Evolutionary conservation across 768 basidiomycete species (phyloP), one percentile per base, ranked within the genome.

Genomic region (Dioszegia aurantiaca): DNA sequence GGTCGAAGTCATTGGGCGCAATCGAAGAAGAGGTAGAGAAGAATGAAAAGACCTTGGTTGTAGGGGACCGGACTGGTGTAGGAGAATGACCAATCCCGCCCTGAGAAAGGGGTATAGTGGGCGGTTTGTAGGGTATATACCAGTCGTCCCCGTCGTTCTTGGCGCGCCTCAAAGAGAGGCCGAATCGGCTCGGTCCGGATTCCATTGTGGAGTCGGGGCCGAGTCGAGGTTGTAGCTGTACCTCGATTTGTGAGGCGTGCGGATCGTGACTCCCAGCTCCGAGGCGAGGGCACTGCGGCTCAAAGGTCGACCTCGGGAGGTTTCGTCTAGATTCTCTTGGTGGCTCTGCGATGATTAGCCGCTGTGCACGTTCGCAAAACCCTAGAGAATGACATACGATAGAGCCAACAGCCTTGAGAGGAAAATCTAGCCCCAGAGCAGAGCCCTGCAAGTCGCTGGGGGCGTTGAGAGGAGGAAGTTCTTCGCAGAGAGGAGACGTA

Each of bases 81-180:
- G 64, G 62, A 2, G 67, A 69, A 28, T 58, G 23, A 9, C 64
- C 64, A 54, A 65, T 65, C 5, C 67, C 64, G 36, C 59, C 57
- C 14, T 64, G 55, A 36, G 6, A 49, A n/a, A 16, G 47, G 39
- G 40, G 41, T 41, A 26, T 55, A 40, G 37, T 40, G 19, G 33
- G 39, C 40, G 46, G 46, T 54, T 64, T 68, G 48, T 69, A 69
- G 48, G 68, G 68, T 40, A 67, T 70, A 54, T 57, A 65, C 68
- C 68, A 70, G 30, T 67, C 65, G 55, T 70, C 68, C 24, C 46
- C 47, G 21, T 53, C 37, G 36, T 40, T 53, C 3, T 53, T 40
- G 19, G 49, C 4, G 16, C 51, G 51, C 21, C 51, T 53, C 51
- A 53, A 14, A n/a, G 51, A 53, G 51, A 53, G 51, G 37, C 51